Conservation (phyloP, 805 yeast genomes). For the Candida cerambycidarum region DNA sequence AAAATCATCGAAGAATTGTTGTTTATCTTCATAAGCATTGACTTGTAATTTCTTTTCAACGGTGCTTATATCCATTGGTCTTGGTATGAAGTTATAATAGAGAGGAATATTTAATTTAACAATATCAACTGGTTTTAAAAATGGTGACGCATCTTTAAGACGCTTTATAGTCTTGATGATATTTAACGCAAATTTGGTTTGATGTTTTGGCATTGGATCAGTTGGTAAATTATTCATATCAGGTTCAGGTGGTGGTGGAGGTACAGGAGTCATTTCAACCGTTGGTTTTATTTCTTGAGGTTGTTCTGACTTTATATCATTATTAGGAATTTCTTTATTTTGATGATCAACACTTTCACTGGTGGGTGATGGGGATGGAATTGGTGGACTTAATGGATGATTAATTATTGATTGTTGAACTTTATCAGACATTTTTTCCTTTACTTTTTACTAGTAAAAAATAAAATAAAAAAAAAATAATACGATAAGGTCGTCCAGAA, state of each 20-base stretch:
- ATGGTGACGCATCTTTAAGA: slow-evolving; percentile 89
- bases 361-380: slow-evolving; percentile 44
- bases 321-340: background rate
- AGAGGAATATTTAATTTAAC: slow-evolving; percentile 87
- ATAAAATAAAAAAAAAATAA: background rate
- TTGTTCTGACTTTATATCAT: background rate
- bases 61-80: slow-evolving; percentile 93
- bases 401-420: slow-evolving; percentile 2
- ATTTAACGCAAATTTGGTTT: slow-evolving; percentile 73
- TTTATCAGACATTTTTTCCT: slow-evolving; percentile 1
- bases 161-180: slow-evolving; percentile 85
- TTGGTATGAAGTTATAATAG: slow-evolving; percentile 75
- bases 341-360: background rate
- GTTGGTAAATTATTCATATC: slow-evolving; percentile 67
- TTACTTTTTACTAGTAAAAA: background rate
- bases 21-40: slow-evolving; percentile 71
- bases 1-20: slow-evolving; percentile 72
- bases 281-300: slow-evolving; percentile 2
- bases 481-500: slow-evolving; percentile 2
- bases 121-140: slow-evolving; percentile 85
- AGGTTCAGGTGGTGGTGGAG: slow-evolving; percentile 72
- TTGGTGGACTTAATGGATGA: slow-evolving; percentile 23
- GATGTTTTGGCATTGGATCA: slow-evolving; percentile 77
- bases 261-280: slow-evolving; percentile 51
- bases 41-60: slow-evolving; percentile 75